phyloP scores from a whole-genome alignment of 495 filamentous ascomycete species.

The Daldinia vernicosa region DNA sequence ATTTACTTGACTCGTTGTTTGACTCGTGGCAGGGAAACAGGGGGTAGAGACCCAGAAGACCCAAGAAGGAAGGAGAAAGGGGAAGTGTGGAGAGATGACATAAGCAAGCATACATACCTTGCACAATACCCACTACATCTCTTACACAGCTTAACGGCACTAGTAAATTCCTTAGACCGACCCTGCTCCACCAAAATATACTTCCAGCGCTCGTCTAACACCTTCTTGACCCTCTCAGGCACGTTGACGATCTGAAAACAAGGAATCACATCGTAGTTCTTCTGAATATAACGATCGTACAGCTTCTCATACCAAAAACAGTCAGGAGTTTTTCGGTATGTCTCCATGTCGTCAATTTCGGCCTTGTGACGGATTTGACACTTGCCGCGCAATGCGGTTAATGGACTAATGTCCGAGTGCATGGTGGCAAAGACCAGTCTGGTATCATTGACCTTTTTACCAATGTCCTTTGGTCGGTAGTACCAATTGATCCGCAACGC shows the following conservation, averaged over 20 bases:
- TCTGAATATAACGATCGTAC: slow-evolving; percentile 97
- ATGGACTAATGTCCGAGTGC: slow-evolving; percentile 96
- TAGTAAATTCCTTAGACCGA: slow-evolving; percentile 92
- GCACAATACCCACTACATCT: slow-evolving; percentile 89
- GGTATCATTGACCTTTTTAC: slow-evolving; percentile 87
- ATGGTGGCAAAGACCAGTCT: slow-evolving; percentile 93
- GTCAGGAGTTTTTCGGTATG: slow-evolving; percentile 83
- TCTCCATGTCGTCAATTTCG: slow-evolving; percentile 83
- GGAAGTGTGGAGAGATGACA: slow-evolving; percentile 30
- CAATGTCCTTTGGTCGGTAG: slow-evolving; percentile 95
- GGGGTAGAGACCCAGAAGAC: neutral
- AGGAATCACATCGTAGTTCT: slow-evolving; percentile 95
- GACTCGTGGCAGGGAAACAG: neutral
- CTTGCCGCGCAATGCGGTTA: slow-evolving; percentile 90
- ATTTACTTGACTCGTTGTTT: slow-evolving; percentile 29
- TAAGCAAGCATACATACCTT: slow-evolving; percentile 67
- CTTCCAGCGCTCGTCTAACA: slow-evolving; percentile 94
- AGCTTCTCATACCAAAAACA: slow-evolving; percentile 97
- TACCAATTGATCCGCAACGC: slow-evolving; percentile 96
- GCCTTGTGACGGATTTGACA: slow-evolving; percentile 86
- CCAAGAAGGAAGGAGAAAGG: neutral
- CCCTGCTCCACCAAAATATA: slow-evolving; percentile 92
- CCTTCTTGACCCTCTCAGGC: slow-evolving; percentile 89
- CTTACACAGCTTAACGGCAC: slow-evolving; percentile 96
- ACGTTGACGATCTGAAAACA: slow-evolving; percentile 95